These are phyloP conservation scores for Penicillium hesseltinei DNA, from an alignment of 2,329 filamentous ascomycete species.

Conservation along the genomic window DNA sequence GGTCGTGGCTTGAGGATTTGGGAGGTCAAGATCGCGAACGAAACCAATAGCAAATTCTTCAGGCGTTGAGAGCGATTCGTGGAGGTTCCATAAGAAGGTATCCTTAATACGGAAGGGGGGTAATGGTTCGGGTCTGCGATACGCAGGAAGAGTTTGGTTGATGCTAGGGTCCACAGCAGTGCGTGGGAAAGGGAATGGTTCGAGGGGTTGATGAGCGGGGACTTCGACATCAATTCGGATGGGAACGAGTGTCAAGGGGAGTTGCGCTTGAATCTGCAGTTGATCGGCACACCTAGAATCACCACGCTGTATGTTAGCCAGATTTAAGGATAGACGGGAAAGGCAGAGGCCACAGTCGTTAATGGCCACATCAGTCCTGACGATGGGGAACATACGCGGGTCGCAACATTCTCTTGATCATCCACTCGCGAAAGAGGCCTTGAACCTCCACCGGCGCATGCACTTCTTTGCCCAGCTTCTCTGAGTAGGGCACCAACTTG, in stretches of 20 bases:
- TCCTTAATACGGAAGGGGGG: conserved; percentile 87
- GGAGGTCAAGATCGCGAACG: conserved; percentile 90
- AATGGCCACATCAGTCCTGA: conserved; percentile 1
- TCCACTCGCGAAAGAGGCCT: conserved; percentile 94
- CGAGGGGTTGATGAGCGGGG: conserved; percentile 59
- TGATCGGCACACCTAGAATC: conserved; percentile 54
- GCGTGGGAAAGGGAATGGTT: conserved; percentile 48
- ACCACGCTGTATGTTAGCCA: conserved; percentile 11
- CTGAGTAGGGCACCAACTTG: conserved; percentile 60
- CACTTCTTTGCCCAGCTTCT: conserved; percentile 82
- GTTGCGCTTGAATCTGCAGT: conserved; percentile 63
- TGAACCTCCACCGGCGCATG: conserved; percentile 76
- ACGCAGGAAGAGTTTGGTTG: conserved; percentile 71
- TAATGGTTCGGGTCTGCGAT: conserved; percentile 74
- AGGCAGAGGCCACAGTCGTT: conserved; percentile 4
- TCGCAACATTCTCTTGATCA: conserved; percentile 65
- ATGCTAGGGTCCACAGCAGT: conserved; percentile 42
- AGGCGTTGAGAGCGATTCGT: conserved; percentile 89
- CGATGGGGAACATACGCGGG: conserved; percentile 39
- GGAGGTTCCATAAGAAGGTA: conserved; percentile 96
- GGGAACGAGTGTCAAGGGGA: conserved; percentile 87
- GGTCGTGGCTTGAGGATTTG: conserved; percentile 67
- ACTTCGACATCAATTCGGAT: conserved; percentile 96
- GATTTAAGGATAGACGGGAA: conserved; percentile 4
- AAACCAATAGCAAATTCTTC: conserved; percentile 91